A percentile compares a stretch with the other conserved stretches of the same genome.
Conservation (phyloP, 1,284 basidiomycete species). For the Ceratobasidium sp. region DNA sequence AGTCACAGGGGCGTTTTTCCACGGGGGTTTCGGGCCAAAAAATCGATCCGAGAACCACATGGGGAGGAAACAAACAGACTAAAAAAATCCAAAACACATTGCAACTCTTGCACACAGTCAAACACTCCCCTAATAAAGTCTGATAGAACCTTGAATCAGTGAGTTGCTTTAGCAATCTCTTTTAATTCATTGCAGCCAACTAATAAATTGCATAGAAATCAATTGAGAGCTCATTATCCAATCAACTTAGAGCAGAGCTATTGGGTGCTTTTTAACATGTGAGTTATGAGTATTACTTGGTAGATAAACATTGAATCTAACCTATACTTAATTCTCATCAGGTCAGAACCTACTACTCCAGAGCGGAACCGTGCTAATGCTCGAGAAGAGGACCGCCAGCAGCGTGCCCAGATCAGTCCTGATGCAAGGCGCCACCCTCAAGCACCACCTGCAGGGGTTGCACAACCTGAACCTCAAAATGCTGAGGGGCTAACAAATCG, state of each 20-base stretch:
- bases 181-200: too few species aligned
- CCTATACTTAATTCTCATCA: neutral
- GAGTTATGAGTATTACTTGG: neutral
- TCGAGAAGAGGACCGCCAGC: neutral
- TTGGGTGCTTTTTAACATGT: neutral
- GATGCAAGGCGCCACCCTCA: neutral
- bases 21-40: constrained; percentile 21
- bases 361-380: neutral
- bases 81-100: neutral
- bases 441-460: too few species aligned
- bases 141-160: too few species aligned
- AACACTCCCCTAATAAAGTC: neutral
- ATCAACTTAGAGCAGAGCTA: neutral
- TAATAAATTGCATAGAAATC: too few species aligned
- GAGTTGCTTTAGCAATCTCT: too few species aligned
- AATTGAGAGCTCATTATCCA: too few species aligned
- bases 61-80: constrained; percentile 13
- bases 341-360: constrained; percentile 6
- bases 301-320: neutral
- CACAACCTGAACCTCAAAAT: constrained; percentile 2
- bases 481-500: neutral
- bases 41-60: neutral
- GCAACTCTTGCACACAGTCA: too few species aligned
- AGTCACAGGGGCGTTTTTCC: constrained; percentile 15
- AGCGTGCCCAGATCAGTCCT: constrained; percentile 1